Conservation (phyloP, 257 asterid species). For the Thymus quinquecostatus region DNA sequence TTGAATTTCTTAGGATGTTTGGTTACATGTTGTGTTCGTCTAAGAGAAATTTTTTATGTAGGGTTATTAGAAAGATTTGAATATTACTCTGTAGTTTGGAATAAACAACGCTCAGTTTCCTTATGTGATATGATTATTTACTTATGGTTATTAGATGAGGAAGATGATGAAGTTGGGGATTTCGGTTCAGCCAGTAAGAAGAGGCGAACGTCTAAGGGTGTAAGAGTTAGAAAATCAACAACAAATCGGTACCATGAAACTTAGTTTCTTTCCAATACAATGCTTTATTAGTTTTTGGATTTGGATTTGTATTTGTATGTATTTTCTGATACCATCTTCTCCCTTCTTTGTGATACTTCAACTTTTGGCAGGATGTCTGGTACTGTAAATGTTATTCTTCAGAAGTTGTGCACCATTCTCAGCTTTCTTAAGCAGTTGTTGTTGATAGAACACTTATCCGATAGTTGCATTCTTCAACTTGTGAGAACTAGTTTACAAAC, state of each 20-base stretch:
- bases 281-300: neutral
- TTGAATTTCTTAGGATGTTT: conserved; percentile 5
- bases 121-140: conserved; percentile 17
- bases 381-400: conserved; percentile 73
- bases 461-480: conserved; percentile 93
- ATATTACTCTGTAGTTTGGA: neutral
- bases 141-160: conserved; percentile 58
- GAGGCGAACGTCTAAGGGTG: conserved; percentile 70
- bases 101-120: conserved; percentile 13
- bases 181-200: conserved; percentile 82
- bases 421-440: conserved; percentile 81
- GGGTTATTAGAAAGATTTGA: neutral
- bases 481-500: conserved; percentile 90
- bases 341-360: conserved; percentile 27
- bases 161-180: conserved; percentile 72
- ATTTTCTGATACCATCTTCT: conserved; percentile 21
- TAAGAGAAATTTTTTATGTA: neutral
- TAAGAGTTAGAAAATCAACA: conserved; percentile 65
- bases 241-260: conserved; percentile 54
- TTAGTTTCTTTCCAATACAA: neutral
- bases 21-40: neutral
- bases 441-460: conserved; percentile 86
- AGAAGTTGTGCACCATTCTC: conserved; percentile 93
- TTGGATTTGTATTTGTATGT: neutral
- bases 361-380: conserved; percentile 62